Evolutionary conservation across 805 yeast species (phyloP), one percentile per base, ranked within the genome.

Genomic region (Starmera caribaea): DNA sequence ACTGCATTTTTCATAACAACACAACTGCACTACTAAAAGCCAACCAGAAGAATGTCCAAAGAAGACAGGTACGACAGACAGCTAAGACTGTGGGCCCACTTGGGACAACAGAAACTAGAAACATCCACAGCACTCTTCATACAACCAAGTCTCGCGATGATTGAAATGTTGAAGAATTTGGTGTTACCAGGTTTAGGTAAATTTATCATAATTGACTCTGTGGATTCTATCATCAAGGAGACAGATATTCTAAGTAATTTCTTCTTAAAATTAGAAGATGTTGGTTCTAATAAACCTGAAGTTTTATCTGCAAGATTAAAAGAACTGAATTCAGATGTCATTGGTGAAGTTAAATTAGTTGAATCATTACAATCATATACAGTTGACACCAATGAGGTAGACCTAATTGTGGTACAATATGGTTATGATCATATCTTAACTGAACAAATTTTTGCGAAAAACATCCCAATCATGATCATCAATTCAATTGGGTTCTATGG

Each of bases 11-110:
- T 21, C 24, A 21, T 21, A 21, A 21, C 7, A 21, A 21, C 4
- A 21, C 7, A 5, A 21, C 24, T 5, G 7, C 24, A 21, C 26
- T 21, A 5, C n/a, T n/a, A n/a, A n/a, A n/a, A n/a, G n/a, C n/a
- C n/a, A n/a, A n/a, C n/a, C n/a, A 28, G 12, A 8, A 31, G 10
- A 31, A 33, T 33, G 35, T 33, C 35, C 45, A 72, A 65, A 40
- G 58, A 57, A 49, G 66, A 67, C 37, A 78, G 78, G 44, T 88
- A 85, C 54, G 96, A 89, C 58, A 70, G 98, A 31, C 97, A 90
- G 55, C 62, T 90, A 42, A 71, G 97, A 30, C 62, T 90, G 13
- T 90, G 97, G 97, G 88, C 85, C 2, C 51, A 71, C 0, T 58
- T 69, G 10, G 98, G 97, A 3, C 98, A 90, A 52, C 42, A 57